Evolutionary conservation across 768 basidiomycete species (phyloP), one percentile per base, ranked within the genome.

Genomic region (Jaapia argillacea): DNA sequence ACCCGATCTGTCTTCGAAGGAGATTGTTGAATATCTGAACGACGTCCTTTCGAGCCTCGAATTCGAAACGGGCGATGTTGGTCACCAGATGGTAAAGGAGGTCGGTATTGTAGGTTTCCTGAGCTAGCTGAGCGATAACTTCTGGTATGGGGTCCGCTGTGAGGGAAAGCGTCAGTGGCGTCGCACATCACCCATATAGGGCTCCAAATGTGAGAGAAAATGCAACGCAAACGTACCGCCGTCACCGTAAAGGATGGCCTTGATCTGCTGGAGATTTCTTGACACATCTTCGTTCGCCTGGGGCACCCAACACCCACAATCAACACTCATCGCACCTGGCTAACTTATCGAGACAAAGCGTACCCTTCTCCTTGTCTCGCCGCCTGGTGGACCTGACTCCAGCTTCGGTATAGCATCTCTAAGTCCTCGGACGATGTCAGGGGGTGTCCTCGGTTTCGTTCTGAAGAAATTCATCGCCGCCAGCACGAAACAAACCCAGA

Each of bases 381-480:
- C 72, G 10, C 85, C 86, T 14, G 85, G 78, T 28, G 81, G 73
- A 2, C 79, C 76, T 5, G 70, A 60, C 50, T 93, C 91, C 44
- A 96, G 69, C 59, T 72, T 80, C 50, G 76, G 75, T 53, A 91
- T 76, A 42, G 83, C 75, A 58, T 94, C 91, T 24, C 81, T 73
- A 39, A 93, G 69, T 40, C 81, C 75, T 36, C 83, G 76, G 24
- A 94, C 85, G 50, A 93, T 75, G 57, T 96, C 91, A 38, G 87
- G 79, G 5, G 92, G 92, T 25, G 85, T 85, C 57, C 87, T 72
- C 36, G 77, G 81, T 60, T 89, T 93, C 18, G 86, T 80, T 69
- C 89, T 91, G 80, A 94, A 94, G 70, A 94, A 93, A 65, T 93
- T 93, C 91, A 94, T 93, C n/a, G n/a, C n/a, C n/a, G n/a, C n/a